Evolutionary conservation across 257 asterid genomes (phyloP).

Genomic region (Solanum lycopersicoides): DNA sequence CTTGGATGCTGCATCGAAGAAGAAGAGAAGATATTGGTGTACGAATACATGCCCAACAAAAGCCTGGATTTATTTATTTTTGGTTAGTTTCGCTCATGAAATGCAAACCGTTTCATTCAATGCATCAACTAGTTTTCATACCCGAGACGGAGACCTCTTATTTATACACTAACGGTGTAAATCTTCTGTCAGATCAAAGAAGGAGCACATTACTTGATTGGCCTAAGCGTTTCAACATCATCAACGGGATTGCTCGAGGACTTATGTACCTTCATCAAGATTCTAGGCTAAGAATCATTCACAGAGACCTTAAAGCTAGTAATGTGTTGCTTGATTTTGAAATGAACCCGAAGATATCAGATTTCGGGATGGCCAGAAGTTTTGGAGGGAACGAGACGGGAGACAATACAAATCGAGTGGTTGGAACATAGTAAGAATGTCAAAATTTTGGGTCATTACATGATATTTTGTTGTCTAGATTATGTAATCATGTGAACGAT

Average conservation of each 20-base stretch:
- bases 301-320: conserved; percentile 26
- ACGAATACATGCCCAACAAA: conserved; percentile 27
- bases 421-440: conserved; percentile 23
- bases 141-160: neutral
- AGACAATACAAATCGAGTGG: conserved; percentile 22
- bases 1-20: conserved; percentile 28
- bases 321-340: conserved; percentile 20
- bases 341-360: conserved; percentile 30
- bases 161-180: neutral
- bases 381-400: conserved; percentile 26
- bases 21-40: conserved; percentile 27
- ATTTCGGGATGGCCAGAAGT: conserved; percentile 24
- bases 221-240: conserved; percentile 20
- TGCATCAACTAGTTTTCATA: neutral
- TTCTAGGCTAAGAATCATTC: conserved; percentile 22
- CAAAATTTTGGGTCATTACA: neutral
- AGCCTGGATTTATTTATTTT: conserved; percentile 25
- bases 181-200: conserved; percentile 7
- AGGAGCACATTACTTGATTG: conserved; percentile 12
- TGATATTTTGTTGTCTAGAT: neutral
- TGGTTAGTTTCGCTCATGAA: conserved; percentile 7
- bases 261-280: conserved; percentile 30
- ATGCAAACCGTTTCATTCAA: neutral
- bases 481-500: neutral
- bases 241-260: conserved; percentile 30